Conservation (phyloP, 768 basidiomycete genomes). For the Naganishia kalamii region DNA sequence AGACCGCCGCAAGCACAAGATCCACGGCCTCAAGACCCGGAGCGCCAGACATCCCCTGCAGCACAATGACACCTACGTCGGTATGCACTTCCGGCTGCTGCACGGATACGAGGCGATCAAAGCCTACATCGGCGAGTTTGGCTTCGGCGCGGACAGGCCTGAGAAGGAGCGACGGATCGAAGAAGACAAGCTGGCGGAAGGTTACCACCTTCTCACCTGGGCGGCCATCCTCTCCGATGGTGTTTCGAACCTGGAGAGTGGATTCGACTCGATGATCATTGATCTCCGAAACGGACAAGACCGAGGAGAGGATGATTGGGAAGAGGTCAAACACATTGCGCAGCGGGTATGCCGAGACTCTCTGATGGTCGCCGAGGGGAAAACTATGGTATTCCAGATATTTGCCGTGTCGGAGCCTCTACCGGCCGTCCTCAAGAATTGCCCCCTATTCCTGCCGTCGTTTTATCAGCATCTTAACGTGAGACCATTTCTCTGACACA, state of each 20-base stretch:
- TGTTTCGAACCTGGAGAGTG: constrained; percentile 22
- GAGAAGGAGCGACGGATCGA: constrained; percentile 1
- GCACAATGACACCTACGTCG: constrained; percentile 22
- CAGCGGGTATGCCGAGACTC: constrained; percentile 9
- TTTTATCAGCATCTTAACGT: constrained; percentile 38
- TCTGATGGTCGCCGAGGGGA: constrained; percentile 14
- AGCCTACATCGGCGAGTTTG: neutral
- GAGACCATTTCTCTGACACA: neutral
- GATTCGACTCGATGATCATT: constrained; percentile 14
- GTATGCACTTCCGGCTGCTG: constrained; percentile 23
- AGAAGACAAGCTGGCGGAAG: constrained; percentile 9
- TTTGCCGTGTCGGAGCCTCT: constrained; percentile 24
- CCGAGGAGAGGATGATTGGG: constrained; percentile 17
- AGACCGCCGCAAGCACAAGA: neutral
- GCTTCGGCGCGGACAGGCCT: neutral
- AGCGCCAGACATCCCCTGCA: constrained; percentile 11
- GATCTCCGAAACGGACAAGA: constrained; percentile 3
- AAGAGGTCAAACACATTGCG: constrained; percentile 19
- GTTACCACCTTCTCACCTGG: constrained; percentile 21
- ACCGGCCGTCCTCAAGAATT: constrained; percentile 42
- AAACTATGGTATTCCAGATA: constrained; percentile 20
- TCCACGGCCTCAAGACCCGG: constrained; percentile 7
- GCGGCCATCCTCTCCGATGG: constrained; percentile 20
- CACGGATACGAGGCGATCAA: constrained; percentile 17
- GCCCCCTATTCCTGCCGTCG: constrained; percentile 39